phyloP scores from a whole-genome alignment of 2,329 filamentous ascomycete species.

The Apiospora koreana region DNA sequence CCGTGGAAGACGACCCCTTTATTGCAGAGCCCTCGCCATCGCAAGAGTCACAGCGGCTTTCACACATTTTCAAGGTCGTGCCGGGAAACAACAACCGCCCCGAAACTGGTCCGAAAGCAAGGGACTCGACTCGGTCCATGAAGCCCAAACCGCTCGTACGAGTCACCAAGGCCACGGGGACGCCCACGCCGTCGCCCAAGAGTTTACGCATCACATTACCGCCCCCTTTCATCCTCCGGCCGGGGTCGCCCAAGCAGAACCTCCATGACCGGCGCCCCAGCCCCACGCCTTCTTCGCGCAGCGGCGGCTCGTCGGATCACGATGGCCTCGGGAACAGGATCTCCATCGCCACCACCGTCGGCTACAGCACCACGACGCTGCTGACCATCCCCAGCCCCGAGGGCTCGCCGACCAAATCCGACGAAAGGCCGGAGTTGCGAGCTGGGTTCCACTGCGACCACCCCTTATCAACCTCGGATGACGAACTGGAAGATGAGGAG shows the following conservation, averaged over 20 bases:
- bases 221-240: conserved; percentile 25
- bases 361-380: conserved; percentile 15
- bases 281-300: conserved; percentile 26
- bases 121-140: background rate
- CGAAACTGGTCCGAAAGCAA: background rate
- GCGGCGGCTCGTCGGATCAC: conserved; percentile 30
- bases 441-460: background rate
- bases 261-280: conserved; percentile 12
- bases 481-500: background rate
- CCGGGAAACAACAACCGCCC: conserved; percentile 18
- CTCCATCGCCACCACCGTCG: conserved; percentile 11
- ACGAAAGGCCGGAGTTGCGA: background rate
- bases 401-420: background rate
- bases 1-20: conserved; percentile 28
- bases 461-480: background rate
- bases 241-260: conserved; percentile 22
- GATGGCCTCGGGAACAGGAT: conserved; percentile 20
- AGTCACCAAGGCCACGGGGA: conserved; percentile 14
- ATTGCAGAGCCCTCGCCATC: conserved; percentile 17
- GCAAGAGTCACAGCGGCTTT: conserved; percentile 24
- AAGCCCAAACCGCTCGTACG: conserved; percentile 10
- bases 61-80: conserved; percentile 28
- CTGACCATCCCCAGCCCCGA: conserved; percentile 6
- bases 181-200: conserved; percentile 24
- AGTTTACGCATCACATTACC: conserved; percentile 18